phyloP scores from a whole-genome alignment of 345 rosid species.

The Gossypium anomalum region DNA sequence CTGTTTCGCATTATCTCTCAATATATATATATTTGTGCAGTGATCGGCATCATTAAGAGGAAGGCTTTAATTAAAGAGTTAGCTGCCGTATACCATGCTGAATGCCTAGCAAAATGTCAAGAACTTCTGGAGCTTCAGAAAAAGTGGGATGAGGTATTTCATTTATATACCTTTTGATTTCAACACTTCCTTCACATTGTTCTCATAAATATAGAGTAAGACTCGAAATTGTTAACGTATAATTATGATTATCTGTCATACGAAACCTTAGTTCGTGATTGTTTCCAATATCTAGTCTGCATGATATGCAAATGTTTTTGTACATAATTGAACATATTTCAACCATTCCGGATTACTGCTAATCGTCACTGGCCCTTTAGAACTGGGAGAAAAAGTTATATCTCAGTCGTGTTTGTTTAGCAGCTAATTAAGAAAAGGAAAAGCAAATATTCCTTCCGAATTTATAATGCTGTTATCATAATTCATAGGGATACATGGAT shows the following conservation, averaged over 20 bases:
- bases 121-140: slow-evolving; percentile 82
- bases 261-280: background rate
- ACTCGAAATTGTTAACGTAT: background rate
- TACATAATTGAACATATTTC: background rate
- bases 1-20: background rate
- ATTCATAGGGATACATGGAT: background rate
- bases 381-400: background rate
- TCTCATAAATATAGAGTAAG: background rate
- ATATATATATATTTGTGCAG: slow-evolving; percentile 28
- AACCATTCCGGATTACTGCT: background rate
- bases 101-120: slow-evolving; percentile 75
- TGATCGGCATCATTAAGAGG: slow-evolving; percentile 92
- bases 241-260: background rate
- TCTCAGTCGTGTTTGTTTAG: background rate
- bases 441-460: background rate
- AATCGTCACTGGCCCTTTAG: background rate
- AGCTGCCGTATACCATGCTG: slow-evolving; percentile 78
- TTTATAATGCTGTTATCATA: background rate
- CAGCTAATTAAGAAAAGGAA: background rate
- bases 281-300: background rate
- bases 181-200: background rate
- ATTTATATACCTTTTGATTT: background rate
- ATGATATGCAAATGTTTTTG: background rate
- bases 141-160: slow-evolving; percentile 63
- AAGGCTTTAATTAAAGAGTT: slow-evolving; percentile 86